Percentiles rank a stretch among this genome's conserved stretches.
Evolutionary conservation across 441 rosid genomes (phyloP).

Genomic region (Lepidium campestre): DNA sequence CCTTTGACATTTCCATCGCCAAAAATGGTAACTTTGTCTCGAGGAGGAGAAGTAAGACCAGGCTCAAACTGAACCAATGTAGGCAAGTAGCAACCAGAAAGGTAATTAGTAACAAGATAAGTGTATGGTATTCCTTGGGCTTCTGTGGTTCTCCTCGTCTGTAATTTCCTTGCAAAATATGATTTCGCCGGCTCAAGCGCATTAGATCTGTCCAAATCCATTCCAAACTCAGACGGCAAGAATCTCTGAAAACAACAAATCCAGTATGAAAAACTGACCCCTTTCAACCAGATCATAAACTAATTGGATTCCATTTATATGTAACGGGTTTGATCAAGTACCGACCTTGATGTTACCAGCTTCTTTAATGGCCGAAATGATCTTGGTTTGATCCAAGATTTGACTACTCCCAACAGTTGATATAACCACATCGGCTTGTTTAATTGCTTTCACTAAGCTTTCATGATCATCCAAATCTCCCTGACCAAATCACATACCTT

Average conservation of each 20-base stretch:
- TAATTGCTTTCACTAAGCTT: constrained; percentile 48
- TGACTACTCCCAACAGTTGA: constrained; percentile 41
- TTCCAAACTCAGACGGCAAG: constrained; percentile 68
- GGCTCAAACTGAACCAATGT: constrained; percentile 23
- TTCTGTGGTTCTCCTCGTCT: constrained; percentile 41
- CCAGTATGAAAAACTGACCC: not conserved
- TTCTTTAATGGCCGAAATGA: constrained; percentile 55
- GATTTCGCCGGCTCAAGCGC: constrained; percentile 47
- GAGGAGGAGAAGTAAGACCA: constrained; percentile 19
- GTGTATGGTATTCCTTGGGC: constrained; percentile 47
- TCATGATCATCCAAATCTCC: constrained; percentile 38
- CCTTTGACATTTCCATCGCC: constrained; percentile 35
- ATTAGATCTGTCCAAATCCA: constrained; percentile 34
- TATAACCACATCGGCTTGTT: constrained; percentile 49
- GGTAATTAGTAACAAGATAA: constrained; percentile 34
- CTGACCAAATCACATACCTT: not conserved
- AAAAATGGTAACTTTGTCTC: not conserved
- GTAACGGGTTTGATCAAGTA: not conserved
- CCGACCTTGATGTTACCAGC: constrained; percentile 57
- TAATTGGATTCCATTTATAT: too few relatives aligned
- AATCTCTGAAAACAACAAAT: constrained; percentile 34
- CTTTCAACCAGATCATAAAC: not conserved
- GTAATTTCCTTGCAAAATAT: constrained; percentile 27
- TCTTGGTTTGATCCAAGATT: constrained; percentile 46
- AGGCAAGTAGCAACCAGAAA: constrained; percentile 36